Conservation (phyloP, 2,329 filamentous ascomycete genomes). For the Thyridium curvatum region DNA sequence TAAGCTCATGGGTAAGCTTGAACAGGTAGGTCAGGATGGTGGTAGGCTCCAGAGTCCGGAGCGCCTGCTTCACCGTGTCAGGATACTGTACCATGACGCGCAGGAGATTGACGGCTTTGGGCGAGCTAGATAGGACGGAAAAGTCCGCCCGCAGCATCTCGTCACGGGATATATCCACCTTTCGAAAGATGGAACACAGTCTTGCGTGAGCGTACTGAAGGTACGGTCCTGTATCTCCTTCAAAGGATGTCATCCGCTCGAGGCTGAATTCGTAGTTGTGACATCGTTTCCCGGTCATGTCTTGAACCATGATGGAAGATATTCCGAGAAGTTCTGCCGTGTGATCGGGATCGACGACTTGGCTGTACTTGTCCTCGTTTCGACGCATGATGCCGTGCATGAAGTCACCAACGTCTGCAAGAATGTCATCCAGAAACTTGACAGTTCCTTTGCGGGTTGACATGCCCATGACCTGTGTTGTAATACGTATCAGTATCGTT, state of each 20-base stretch:
- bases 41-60: conserved; percentile 63
- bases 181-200: conserved; percentile 41
- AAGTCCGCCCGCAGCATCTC: too few relatives aligned
- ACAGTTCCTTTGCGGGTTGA: conserved; percentile 38
- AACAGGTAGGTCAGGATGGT: conserved; percentile 49
- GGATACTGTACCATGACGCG: conserved; percentile 58
- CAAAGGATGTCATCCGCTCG: conserved; percentile 65
- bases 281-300: conserved; percentile 59
- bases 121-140: too few relatives aligned
- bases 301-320: conserved; percentile 66
- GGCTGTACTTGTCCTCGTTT: too few relatives aligned
- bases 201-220: conserved; percentile 66
- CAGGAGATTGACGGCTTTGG: conserved; percentile 51
- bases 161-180: too few relatives aligned
- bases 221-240: conserved; percentile 68
- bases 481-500: too few relatives aligned
- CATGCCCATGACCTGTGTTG: conserved; percentile 37
- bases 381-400: conserved; percentile 74
- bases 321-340: conserved; percentile 62
- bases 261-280: conserved; percentile 59
- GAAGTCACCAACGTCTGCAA: conserved; percentile 52
- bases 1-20: conserved; percentile 7
- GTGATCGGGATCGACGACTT: conserved; percentile 57
- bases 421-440: conserved; percentile 49
- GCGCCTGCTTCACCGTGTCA: conserved; percentile 55